Conservation (phyloP, 2,329 filamentous ascomycete species). For the Aureobasidium sp. region DNA sequence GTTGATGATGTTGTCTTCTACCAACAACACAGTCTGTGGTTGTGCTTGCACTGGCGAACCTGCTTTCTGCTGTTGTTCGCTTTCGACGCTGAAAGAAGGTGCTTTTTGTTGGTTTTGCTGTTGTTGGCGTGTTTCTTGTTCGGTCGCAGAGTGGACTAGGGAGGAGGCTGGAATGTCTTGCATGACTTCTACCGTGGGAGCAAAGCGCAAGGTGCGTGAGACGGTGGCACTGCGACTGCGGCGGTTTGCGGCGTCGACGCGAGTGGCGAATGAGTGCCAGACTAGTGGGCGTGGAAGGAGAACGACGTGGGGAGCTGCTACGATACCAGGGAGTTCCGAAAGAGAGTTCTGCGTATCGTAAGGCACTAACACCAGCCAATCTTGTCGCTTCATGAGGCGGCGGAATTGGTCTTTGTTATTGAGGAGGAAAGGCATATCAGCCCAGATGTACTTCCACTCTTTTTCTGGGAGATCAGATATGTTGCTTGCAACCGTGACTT, state of each 20-base stretch:
- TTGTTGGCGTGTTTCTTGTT: neutral
- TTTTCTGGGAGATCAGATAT: neutral
- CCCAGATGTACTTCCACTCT: constrained; percentile 13
- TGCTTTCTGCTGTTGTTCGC: neutral
- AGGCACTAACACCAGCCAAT: constrained; percentile 10
- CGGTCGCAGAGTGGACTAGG: neutral
- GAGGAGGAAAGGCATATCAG: constrained; percentile 5
- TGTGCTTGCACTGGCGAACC: neutral
- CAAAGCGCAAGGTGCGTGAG: constrained; percentile 9
- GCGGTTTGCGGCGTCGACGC: neutral
- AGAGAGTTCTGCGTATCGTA: constrained; percentile 9
- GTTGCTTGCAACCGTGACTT: neutral
- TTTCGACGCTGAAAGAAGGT: neutral
- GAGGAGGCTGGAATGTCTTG: neutral
- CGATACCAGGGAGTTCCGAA: constrained; percentile 6
- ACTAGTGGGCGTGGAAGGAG: constrained; percentile 7
- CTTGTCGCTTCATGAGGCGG: neutral
- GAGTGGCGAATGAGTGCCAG: constrained; percentile 11
- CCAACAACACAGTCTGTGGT: constrained; percentile 12
- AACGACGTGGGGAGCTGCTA: neutral
- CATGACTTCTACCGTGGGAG: constrained; percentile 7
- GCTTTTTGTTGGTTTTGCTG: constrained; percentile 1
- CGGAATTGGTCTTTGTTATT: constrained; percentile 10
- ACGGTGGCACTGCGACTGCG: neutral
- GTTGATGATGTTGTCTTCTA: constrained; percentile 17